phyloP scores from a whole-genome alignment of 2,329 filamentous ascomycete genomes.

The Alternaria rosae region DNA sequence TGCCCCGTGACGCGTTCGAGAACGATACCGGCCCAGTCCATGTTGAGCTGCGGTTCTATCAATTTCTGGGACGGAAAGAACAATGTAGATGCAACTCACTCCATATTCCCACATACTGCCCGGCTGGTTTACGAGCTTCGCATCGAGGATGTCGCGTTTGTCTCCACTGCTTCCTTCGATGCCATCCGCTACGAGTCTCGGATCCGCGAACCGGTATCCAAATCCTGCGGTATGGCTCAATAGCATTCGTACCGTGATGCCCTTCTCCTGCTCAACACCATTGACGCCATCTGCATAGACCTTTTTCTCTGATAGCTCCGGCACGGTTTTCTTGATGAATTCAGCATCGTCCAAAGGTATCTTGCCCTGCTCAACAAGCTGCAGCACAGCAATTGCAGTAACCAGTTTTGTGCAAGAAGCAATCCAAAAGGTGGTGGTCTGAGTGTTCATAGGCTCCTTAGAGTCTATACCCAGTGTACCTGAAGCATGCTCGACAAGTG shows the following conservation, averaged over 20 bases:
- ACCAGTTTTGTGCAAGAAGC: constrained; percentile 59
- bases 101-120: constrained; percentile 68
- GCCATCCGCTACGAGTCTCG: constrained; percentile 55
- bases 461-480: constrained; percentile 51
- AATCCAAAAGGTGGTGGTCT: constrained; percentile 66
- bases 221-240: constrained; percentile 60
- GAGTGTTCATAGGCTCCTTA: constrained; percentile 63
- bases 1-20: constrained; percentile 56
- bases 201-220: constrained; percentile 59
- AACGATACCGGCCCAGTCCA: constrained; percentile 60
- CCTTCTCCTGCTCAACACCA: constrained; percentile 48
- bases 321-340: constrained; percentile 40
- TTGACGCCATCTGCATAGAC: constrained; percentile 47
- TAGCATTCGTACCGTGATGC: constrained; percentile 61
- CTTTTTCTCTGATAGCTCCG: constrained; percentile 53
- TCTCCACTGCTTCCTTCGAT: constrained; percentile 33
- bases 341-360: constrained; percentile 46
- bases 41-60: constrained; percentile 52
- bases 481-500: constrained; percentile 52
- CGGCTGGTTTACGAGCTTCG: constrained; percentile 68
- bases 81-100: constrained; percentile 24
- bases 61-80: background rate
- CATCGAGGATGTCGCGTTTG: constrained; percentile 58
- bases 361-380: constrained; percentile 49
- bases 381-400: constrained; percentile 42